Conservation (phyloP, 1,139 yeast species). For the Candida sojae region DNA sequence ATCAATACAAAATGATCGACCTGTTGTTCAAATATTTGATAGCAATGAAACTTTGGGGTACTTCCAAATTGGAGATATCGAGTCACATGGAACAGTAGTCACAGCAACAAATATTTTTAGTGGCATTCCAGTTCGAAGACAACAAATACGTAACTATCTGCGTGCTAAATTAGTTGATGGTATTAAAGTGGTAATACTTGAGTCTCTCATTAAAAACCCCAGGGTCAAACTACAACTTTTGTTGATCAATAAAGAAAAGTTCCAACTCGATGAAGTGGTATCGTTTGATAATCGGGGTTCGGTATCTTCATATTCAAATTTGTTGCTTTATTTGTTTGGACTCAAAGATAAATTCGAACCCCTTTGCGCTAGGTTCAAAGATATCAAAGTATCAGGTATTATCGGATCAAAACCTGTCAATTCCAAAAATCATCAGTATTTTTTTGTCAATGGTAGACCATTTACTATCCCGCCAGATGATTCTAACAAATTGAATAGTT, state of each 20-base stretch:
- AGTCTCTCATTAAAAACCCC: slow-evolving; percentile 30
- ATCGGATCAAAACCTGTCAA: slow-evolving; percentile 30
- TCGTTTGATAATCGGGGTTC: background rate
- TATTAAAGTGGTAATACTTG: slow-evolving; percentile 35
- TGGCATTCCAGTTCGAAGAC: slow-evolving; percentile 59
- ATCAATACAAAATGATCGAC: background rate
- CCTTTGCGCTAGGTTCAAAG: slow-evolving; percentile 22
- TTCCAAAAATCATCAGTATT: slow-evolving; percentile 43
- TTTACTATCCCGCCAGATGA: slow-evolving; percentile 23
- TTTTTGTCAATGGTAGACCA: slow-evolving; percentile 48
- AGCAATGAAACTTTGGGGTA: background rate
- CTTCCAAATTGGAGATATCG: slow-evolving; percentile 7
- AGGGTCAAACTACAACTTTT: slow-evolving; percentile 22
- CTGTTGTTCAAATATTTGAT: slow-evolving; percentile 6
- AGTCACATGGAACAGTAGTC: slow-evolving; percentile 52
- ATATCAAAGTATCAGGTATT: slow-evolving; percentile 27
- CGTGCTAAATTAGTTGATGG: slow-evolving; percentile 25
- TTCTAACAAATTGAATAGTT: slow-evolving; percentile 24
- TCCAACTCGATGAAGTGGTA: slow-evolving; percentile 9
- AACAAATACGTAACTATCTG: slow-evolving; percentile 23
- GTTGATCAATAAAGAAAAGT: slow-evolving; percentile 10
- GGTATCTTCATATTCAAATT: background rate
- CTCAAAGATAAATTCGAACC: slow-evolving; percentile 17
- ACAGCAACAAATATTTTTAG: slow-evolving; percentile 50
- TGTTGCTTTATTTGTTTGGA: slow-evolving; percentile 10